Evolutionary conservation across 2,329 filamentous ascomycete genomes (phyloP), one percentile per base, ranked within the genome.

Genomic region (Botrytis medusae): DNA sequence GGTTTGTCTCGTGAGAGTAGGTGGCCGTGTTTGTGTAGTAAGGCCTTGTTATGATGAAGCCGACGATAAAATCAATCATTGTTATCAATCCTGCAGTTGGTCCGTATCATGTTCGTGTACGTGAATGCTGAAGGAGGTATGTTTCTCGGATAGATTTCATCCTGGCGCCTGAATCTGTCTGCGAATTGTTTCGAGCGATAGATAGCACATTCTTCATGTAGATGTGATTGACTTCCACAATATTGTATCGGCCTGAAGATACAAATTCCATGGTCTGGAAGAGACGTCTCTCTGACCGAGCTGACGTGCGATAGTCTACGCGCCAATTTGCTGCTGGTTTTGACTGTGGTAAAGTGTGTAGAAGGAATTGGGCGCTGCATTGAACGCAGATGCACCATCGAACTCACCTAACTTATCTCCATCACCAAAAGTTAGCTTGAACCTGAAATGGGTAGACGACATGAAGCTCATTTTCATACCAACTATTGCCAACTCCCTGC

Each of bases 381-480:
- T 57, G 25, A 40, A 54, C 40, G 10, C 32, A 32, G 9, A 32
- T 29, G 25, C 48, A n/a, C 18, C 12, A 54, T 57, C 18, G n/a
- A 20, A 25, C 34, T 42, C 16, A 32, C 6, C 37, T 29, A 54
- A 22, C 25, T 14, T 68, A 25, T 22, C 34, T 48, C 25, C 40
- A 34, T 48, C 18, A 42, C 48, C 34, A 68, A 51, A 68, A 68
- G 25, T 68, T 29, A 68, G 64, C 48, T 40, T 57, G 37, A 40
- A 9, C 34, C 48, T 37, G 22, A 20, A 3, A 42, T n/a, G 54
- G 29, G 65, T 16, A 29, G 18, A 42, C 34, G 42, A 54, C 14
- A 40, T 63, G 40, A 25, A 46, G 14, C n/a, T 9, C 65, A 22
- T 40, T 57, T 16, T 4, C 34, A 42, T 22, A 42, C 29, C 10